These are phyloP conservation scores for Pythium guiyangense DNA, from an alignment of 352 stramenopile species.

Conservation along the genomic window DNA sequence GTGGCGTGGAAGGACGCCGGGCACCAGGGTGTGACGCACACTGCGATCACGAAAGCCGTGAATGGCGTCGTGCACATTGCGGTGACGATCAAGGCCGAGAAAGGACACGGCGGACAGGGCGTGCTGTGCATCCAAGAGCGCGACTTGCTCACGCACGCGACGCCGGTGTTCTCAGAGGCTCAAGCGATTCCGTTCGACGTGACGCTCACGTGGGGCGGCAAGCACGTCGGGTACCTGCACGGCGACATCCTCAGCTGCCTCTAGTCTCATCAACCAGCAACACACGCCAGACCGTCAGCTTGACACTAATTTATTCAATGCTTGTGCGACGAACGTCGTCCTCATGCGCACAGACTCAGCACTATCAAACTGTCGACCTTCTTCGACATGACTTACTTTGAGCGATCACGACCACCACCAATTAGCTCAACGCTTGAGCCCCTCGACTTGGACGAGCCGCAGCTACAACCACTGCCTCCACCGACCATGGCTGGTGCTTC, in stretches of 20 bases:
- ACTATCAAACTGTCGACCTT: no score
- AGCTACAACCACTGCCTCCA: slow-evolving; percentile 51
- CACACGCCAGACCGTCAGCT: background rate
- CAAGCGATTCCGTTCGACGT: slow-evolving; percentile 42
- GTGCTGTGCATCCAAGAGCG: slow-evolving; percentile 42
- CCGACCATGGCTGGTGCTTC: slow-evolving; percentile 28
- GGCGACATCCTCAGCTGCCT: slow-evolving; percentile 33
- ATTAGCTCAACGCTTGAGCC: no score
- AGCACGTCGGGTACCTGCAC: slow-evolving; percentile 51
- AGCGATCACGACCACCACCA: no score
- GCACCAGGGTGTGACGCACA: slow-evolving; percentile 31
- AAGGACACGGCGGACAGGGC: slow-evolving; percentile 31
- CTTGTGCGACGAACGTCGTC: no score
- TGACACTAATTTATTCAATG: no score
- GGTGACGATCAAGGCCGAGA: slow-evolving; percentile 39
- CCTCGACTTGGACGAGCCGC: slow-evolving; percentile 27
- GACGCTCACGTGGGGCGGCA: slow-evolving; percentile 44
- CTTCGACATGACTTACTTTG: no score
- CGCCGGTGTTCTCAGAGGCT: slow-evolving; percentile 23
- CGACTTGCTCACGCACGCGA: slow-evolving; percentile 22
- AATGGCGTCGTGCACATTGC: slow-evolving; percentile 46
- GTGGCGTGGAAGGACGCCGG: slow-evolving; percentile 35
- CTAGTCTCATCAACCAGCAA: background rate
- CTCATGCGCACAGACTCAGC: no score
- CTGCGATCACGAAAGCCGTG: slow-evolving; percentile 37